A percentile compares a stretch with the other conserved stretches of the same genome.
These are phyloP conservation scores for Dissophora globulifera DNA, from an alignment of 192 early-diverging fungal genomes.

Conservation along the genomic window DNA sequence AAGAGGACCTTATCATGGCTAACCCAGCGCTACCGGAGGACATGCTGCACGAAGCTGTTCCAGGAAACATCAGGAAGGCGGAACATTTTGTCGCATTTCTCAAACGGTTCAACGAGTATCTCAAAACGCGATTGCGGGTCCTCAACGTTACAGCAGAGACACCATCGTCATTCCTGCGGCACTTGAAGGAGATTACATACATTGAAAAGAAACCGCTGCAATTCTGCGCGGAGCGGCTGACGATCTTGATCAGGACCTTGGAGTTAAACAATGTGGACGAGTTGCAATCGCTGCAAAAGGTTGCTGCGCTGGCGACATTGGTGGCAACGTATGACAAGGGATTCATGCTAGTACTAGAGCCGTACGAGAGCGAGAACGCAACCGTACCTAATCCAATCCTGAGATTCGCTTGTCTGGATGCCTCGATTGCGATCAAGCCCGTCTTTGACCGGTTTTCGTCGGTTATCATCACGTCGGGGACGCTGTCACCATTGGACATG, in stretches of 20 bases:
- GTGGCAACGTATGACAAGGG: slow-evolving; percentile 97
- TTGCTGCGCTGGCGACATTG: slow-evolving; percentile 95
- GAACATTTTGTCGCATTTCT: slow-evolving; percentile 99
- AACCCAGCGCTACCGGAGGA: slow-evolving; percentile 98
- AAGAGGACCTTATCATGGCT: slow-evolving; percentile 89
- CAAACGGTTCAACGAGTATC: slow-evolving; percentile 95
- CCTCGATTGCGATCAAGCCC: slow-evolving; percentile 94
- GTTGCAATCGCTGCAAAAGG: slow-evolving; percentile 80
- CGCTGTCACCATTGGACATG: slow-evolving; percentile 98
- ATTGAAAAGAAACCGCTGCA: slow-evolving; percentile 95
- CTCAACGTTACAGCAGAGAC: slow-evolving; percentile 98
- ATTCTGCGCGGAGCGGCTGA: slow-evolving; percentile 94
- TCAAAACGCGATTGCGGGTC: slow-evolving; percentile 95
- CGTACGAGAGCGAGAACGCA: slow-evolving; percentile 93
- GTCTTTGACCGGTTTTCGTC: slow-evolving; percentile 96
- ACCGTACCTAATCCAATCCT: slow-evolving; percentile 95
- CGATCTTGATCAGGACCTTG: slow-evolving; percentile 90
- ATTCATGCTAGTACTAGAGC: slow-evolving; percentile 95
- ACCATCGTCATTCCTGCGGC: slow-evolving; percentile 91
- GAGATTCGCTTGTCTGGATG: slow-evolving; percentile 92
- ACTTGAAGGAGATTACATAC: slow-evolving; percentile 93
- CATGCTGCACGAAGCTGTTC: slow-evolving; percentile 91
- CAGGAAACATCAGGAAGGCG: slow-evolving; percentile 96
- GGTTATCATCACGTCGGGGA: slow-evolving; percentile 98
- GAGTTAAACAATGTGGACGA: slow-evolving; percentile 95